Evolutionary conservation across 2,329 filamentous ascomycete genomes (phyloP).

Genomic region (Venturia asperata): DNA sequence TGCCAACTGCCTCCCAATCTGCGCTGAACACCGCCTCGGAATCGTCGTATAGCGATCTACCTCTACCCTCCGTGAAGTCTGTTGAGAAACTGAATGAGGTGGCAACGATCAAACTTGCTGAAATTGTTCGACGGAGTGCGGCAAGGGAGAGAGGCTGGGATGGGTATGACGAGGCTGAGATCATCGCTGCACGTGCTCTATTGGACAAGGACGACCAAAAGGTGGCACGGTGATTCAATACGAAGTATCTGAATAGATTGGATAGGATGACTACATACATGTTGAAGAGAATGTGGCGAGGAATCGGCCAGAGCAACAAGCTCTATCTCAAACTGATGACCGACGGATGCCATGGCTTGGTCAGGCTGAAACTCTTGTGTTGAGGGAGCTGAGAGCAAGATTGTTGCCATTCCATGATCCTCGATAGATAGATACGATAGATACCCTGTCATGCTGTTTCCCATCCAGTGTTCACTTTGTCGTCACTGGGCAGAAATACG

Average conservation of each 20-base stretch:
- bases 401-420: neutral
- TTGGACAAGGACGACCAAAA: conserved; percentile 42
- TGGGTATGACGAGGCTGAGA: conserved; percentile 64
- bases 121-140: conserved; percentile 62
- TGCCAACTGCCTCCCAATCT: conserved; percentile 23
- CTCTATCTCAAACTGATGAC: neutral
- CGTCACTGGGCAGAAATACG: neutral
- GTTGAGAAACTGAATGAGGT: conserved; percentile 62
- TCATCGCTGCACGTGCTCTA: conserved; percentile 63
- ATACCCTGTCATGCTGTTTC: neutral
- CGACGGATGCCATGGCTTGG: neutral
- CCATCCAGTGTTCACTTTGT: neutral
- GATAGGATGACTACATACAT: neutral
- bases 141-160: conserved; percentile 59
- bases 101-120: conserved; percentile 66
- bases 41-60: conserved; percentile 33
- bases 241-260: neutral
- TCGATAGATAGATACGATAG: conserved; percentile 4
- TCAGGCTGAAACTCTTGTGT: neutral
- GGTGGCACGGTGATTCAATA: conserved; percentile 2
- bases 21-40: conserved; percentile 27
- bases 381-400: neutral
- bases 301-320: neutral
- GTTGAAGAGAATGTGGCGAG: neutral
- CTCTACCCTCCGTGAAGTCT: conserved; percentile 50